A percentile compares a stretch with the other conserved stretches of the same genome.
These are phyloP conservation scores for Colletotrichum gigasporum DNA, from an alignment of 2,329 filamentous ascomycete genomes.

Conservation along the genomic window DNA sequence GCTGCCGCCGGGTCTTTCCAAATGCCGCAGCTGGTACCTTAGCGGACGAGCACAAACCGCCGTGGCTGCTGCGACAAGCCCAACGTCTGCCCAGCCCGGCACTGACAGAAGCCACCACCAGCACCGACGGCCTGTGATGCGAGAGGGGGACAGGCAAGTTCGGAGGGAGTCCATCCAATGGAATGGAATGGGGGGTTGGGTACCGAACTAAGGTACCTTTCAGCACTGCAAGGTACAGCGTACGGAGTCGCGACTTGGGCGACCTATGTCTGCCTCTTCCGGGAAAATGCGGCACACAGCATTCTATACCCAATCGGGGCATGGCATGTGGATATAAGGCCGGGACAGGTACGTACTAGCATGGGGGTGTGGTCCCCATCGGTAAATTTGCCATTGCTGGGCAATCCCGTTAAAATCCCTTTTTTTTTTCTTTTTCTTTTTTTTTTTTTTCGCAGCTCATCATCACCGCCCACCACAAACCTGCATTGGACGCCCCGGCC, in stretches of 20 bases:
- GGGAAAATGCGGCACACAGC: not conserved
- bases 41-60: not conserved
- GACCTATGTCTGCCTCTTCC: too few species aligned
- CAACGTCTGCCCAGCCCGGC: slow-evolving; percentile 3
- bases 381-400: slow-evolving; percentile 18
- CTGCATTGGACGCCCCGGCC: not conserved
- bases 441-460: not conserved
- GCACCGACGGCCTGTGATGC: not conserved
- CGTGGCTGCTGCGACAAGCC: not conserved
- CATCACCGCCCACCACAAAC: slow-evolving; percentile 6
- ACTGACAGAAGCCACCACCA: not conserved
- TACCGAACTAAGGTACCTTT: not conserved
- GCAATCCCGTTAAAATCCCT: not conserved
- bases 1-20: slow-evolving; percentile 10
- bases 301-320: not conserved
- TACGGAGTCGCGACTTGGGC: too few species aligned
- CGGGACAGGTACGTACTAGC: not conserved
- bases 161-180: too few species aligned
- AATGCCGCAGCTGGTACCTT: not conserved
- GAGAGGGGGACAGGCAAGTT: too few species aligned
- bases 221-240: too few species aligned
- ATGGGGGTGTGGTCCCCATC: slow-evolving; percentile 4
- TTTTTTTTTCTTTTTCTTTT: not conserved
- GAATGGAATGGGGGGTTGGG: too few species aligned
- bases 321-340: not conserved